Evolutionary conservation across 768 basidiomycete genomes (phyloP).

Genomic region (Lentinula raphanica): DNA sequence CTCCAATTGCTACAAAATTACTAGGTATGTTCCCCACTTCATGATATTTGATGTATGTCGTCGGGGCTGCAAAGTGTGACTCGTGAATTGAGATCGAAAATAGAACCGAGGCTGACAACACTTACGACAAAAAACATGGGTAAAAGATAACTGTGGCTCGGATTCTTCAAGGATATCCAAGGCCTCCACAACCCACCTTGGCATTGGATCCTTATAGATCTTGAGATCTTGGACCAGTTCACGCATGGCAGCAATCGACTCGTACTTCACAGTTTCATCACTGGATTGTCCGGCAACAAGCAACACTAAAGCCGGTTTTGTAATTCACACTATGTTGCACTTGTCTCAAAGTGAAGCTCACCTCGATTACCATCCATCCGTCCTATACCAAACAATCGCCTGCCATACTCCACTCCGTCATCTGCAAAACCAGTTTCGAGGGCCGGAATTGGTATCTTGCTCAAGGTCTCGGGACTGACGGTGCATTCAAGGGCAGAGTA

Average conservation of each 20-base stretch:
- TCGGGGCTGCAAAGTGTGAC: slow-evolving; percentile 6
- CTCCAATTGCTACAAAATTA: slow-evolving; percentile 16
- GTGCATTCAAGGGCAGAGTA: slow-evolving; percentile 13
- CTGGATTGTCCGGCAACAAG: slow-evolving; percentile 1
- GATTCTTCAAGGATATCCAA: slow-evolving; percentile 12
- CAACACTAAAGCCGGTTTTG: slow-evolving; percentile 1
- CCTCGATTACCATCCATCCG: not conserved
- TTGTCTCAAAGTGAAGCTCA: not conserved
- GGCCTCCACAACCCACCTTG: slow-evolving; percentile 11
- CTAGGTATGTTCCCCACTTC: slow-evolving; percentile 7
- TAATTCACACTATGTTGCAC: slow-evolving; percentile 11
- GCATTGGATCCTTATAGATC: slow-evolving; percentile 5
- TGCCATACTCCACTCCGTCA: slow-evolving; percentile 5
- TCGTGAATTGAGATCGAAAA: not conserved
- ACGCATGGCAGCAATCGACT: slow-evolving; percentile 10
- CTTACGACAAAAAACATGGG: slow-evolving; percentile 8
- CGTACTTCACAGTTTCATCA: slow-evolving; percentile 2
- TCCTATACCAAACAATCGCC: not conserved
- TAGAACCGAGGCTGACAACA: not conserved
- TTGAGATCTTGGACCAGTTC: slow-evolving; percentile 10
- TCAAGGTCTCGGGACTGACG: slow-evolving; percentile 7
- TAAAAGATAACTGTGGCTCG: not conserved
- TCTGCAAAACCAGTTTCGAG: not conserved
- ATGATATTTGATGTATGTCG: slow-evolving; percentile 15
- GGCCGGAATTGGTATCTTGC: slow-evolving; percentile 9